Evolutionary conservation across 306 rosid species (phyloP).

Genomic region (Vachellia collinsii): DNA sequence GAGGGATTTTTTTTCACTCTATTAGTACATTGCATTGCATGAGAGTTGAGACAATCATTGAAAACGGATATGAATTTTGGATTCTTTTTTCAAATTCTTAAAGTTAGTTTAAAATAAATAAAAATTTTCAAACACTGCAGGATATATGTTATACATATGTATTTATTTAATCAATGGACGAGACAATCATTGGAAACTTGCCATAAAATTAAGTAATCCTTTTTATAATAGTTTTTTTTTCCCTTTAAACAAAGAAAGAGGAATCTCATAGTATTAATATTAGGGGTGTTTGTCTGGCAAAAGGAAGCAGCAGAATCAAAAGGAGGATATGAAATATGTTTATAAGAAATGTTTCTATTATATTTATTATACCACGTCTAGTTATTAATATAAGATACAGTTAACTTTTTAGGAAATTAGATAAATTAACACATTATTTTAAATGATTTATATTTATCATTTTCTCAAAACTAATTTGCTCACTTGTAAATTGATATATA

Average conservation of each 20-base stretch:
- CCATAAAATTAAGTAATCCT: constrained; percentile 14
- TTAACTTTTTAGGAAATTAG: too few species aligned
- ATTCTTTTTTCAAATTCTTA: not conserved
- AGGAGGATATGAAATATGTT: not conserved
- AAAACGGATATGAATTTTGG: not conserved
- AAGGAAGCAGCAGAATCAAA: not conserved
- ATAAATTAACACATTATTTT: too few species aligned
- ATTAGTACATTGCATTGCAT: not conserved
- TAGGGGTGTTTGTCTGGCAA: constrained; percentile 8
- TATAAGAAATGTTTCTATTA: not conserved
- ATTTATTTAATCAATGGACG: not conserved
- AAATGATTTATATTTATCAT: too few species aligned
- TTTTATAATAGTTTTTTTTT: not conserved
- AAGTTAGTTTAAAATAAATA: not conserved
- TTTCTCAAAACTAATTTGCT: too few species aligned
- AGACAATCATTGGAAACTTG: constrained; percentile 2
- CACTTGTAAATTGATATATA: too few species aligned
- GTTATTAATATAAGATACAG: too few species aligned
- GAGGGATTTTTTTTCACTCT: too few species aligned
- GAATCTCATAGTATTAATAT: not conserved
- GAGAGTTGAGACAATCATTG: not conserved
- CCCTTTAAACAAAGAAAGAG: not conserved
- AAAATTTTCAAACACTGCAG: not conserved
- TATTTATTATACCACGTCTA: not conserved
- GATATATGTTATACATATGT: not conserved